Evolutionary conservation across 2,329 filamentous ascomycete species (phyloP).

Genomic region (Phyllosticta citribraziliensis): DNA sequence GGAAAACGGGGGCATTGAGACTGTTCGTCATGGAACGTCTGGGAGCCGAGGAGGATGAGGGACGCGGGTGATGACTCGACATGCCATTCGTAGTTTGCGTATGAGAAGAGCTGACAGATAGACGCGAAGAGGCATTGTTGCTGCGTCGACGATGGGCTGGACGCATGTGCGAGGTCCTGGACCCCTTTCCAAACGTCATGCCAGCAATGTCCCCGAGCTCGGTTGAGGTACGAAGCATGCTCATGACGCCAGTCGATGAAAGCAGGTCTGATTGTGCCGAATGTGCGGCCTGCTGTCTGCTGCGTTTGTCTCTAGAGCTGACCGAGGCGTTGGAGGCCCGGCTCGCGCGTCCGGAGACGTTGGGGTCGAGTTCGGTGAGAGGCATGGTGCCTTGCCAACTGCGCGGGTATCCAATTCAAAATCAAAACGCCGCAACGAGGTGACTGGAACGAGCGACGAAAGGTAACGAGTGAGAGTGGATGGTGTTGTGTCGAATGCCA

Average conservation of each 20-base stretch:
- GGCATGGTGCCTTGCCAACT: conserved; percentile 29
- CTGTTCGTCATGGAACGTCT: conserved; percentile 33
- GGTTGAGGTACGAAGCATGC: conserved; percentile 41
- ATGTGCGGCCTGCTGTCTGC: conserved; percentile 16
- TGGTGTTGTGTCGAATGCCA: background rate
- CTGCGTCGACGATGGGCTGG: conserved; percentile 22
- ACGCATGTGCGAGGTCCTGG: conserved; percentile 28
- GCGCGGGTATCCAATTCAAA: conserved; percentile 7
- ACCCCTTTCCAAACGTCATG: conserved; percentile 27
- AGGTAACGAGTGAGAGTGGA: conserved; percentile 9
- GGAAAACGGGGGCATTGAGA: conserved; percentile 32
- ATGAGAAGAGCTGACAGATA: conserved; percentile 31
- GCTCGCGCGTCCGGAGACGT: conserved; percentile 37
- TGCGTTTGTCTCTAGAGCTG: conserved; percentile 20
- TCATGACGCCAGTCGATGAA: conserved; percentile 31
- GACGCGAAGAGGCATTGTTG: conserved; percentile 25
- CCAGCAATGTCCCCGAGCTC: conserved; percentile 38
- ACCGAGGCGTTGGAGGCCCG: conserved; percentile 37
- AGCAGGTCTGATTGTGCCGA: conserved; percentile 21
- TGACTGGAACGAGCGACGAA: background rate
- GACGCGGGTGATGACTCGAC: conserved; percentile 27
- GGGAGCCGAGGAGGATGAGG: conserved; percentile 30
- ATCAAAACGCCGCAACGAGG: background rate
- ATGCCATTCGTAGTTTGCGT: conserved; percentile 33
- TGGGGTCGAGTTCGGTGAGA: conserved; percentile 34